A percentile compares a stretch with the other conserved stretches of the same genome.
Conservation (phyloP, 768 basidiomycete species). For the Mycena pura region DNA sequence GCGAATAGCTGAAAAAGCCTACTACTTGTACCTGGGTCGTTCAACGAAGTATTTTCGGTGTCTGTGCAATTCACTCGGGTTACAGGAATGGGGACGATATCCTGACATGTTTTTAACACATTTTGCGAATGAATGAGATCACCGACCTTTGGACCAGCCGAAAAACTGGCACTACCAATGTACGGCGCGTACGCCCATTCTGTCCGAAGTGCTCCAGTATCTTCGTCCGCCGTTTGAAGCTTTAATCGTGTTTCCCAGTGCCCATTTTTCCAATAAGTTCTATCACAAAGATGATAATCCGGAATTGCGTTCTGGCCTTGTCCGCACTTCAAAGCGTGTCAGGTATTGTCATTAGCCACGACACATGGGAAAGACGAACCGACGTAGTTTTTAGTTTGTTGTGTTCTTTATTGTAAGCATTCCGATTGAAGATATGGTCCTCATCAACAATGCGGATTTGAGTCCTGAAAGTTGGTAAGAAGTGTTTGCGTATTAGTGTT, state of each 20-base stretch:
- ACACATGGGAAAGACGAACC: conserved; percentile 24
- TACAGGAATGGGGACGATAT: conserved; percentile 39
- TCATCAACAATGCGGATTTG: conserved; percentile 42
- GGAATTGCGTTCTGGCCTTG: conserved; percentile 21
- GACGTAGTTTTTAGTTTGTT: conserved; percentile 26
- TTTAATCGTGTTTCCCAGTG: conserved; percentile 41
- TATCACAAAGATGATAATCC: conserved; percentile 29
- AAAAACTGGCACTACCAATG: conserved; percentile 25
- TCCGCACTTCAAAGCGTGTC: conserved; percentile 24
- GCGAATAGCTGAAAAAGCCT: not conserved
- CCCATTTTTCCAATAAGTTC: conserved; percentile 32
- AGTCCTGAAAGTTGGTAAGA: conserved; percentile 32
- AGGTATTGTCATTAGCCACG: not conserved
- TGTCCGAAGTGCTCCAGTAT: conserved; percentile 6
- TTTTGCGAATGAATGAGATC: not conserved
- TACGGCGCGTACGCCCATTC: conserved; percentile 42
- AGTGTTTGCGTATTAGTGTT: too few species aligned
- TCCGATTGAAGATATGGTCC: conserved; percentile 36
- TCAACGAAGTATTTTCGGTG: not conserved
- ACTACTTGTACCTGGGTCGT: conserved; percentile 6
- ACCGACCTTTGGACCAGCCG: conserved; percentile 40
- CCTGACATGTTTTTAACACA: conserved; percentile 25
- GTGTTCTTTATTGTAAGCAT: conserved; percentile 37
- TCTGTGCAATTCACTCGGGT: conserved; percentile 35
- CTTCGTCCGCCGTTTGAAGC: conserved; percentile 22